Evolutionary conservation across 2,329 filamentous ascomycete genomes (phyloP).

Genomic region (Cadophora sp.): DNA sequence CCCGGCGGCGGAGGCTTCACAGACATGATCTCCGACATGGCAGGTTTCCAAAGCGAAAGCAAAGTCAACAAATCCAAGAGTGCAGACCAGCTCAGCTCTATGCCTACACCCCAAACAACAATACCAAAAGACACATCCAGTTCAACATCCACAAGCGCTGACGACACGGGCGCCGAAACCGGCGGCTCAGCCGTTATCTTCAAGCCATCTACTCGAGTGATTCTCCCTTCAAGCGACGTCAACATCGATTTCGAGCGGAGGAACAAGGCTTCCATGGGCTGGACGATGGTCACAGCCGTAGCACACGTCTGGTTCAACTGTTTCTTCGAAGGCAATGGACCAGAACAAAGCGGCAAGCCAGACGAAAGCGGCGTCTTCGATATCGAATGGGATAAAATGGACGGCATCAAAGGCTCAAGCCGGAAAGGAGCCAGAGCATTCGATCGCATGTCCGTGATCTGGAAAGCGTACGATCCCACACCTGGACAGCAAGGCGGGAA

Average conservation of each 20-base stretch:
- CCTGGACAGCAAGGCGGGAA: constrained; percentile 31
- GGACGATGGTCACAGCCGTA: constrained; percentile 90
- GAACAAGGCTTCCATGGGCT: constrained; percentile 78
- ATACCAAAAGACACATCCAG: background rate
- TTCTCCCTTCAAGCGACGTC: constrained; percentile 81
- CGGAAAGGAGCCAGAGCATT: constrained; percentile 83
- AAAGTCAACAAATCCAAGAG: constrained; percentile 33
- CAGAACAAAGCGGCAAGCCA: constrained; percentile 69
- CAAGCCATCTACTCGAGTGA: constrained; percentile 70
- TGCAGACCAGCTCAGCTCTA: constrained; percentile 14
- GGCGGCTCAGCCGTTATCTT: constrained; percentile 80
- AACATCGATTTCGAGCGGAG: constrained; percentile 90
- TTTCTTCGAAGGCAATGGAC: constrained; percentile 85
- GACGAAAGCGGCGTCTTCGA: constrained; percentile 75
- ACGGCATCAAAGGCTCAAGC: constrained; percentile 90
- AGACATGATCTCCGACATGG: constrained; percentile 62
- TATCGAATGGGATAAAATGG: constrained; percentile 80
- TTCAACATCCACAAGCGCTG: constrained; percentile 38
- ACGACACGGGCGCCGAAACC: constrained; percentile 52
- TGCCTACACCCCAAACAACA: background rate
- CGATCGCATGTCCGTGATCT: constrained; percentile 84
- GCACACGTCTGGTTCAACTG: constrained; percentile 98
- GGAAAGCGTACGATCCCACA: constrained; percentile 60
- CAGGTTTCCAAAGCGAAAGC: constrained; percentile 44
- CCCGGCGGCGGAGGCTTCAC: constrained; percentile 57